phyloP scores from a whole-genome alignment of 768 basidiomycete species.

The Agaricus sinodeliciosus region DNA sequence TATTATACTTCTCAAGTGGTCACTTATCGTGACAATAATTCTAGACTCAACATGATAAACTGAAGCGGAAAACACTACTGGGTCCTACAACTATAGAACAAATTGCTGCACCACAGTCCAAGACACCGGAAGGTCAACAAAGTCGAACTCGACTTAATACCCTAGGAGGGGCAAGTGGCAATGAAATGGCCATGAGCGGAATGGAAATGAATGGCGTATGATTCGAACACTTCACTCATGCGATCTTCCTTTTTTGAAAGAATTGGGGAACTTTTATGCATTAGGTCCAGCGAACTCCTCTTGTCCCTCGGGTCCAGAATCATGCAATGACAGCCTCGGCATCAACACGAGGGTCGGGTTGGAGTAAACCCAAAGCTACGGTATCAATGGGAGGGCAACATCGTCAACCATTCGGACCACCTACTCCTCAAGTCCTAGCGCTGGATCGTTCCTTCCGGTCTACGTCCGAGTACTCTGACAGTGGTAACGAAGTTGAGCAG shows the following conservation, averaged over 20 bases:
- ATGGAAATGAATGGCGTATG: constrained; percentile 63
- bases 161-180: not conserved
- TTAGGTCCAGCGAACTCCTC: constrained; percentile 67
- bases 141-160: constrained; percentile 8
- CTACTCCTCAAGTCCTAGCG: constrained; percentile 11
- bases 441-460: constrained; percentile 37
- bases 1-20: not conserved
- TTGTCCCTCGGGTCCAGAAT: constrained; percentile 41
- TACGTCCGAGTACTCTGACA: constrained; percentile 55
- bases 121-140: constrained; percentile 4
- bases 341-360: constrained; percentile 14
- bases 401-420: constrained; percentile 41
- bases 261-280: not conserved
- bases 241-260: not conserved
- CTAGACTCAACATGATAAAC: constrained; percentile 72
- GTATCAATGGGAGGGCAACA: constrained; percentile 23
- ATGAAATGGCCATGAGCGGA: constrained; percentile 44
- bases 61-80: constrained; percentile 76
- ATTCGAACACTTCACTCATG: not conserved
- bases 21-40: not conserved
- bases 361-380: constrained; percentile 1
- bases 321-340: constrained; percentile 18
- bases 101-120: not conserved
- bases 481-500: constrained; percentile 68
- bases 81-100: constrained; percentile 20